These are phyloP conservation scores for Clavispora santaluciae DNA, from an alignment of 805 yeast genomes.

Conservation along the genomic window DNA sequence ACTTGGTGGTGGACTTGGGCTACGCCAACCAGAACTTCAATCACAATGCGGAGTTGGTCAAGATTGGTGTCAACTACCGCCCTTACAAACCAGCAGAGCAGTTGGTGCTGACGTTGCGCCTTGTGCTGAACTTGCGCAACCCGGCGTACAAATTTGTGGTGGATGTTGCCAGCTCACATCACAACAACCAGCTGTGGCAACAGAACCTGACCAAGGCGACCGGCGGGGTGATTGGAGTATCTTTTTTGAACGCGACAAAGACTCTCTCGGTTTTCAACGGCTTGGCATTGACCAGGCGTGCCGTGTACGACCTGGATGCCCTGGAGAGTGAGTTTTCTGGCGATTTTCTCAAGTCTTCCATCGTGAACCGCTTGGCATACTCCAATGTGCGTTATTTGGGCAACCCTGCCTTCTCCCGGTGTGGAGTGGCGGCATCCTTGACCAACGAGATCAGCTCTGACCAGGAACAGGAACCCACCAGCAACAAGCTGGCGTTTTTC, in stretches of 20 bases:
- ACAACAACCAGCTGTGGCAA: conserved; percentile 48
- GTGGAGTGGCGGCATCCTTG: conserved; percentile 58
- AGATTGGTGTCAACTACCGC: conserved; percentile 43
- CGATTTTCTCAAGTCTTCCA: conserved; percentile 32
- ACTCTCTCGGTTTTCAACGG: conserved; percentile 43
- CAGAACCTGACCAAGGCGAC: conserved; percentile 51
- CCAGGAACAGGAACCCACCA: conserved; percentile 23
- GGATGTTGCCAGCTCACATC: conserved; percentile 28
- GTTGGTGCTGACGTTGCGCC: conserved; percentile 40
- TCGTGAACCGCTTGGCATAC: conserved; percentile 24
- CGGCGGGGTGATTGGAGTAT: conserved; percentile 50
- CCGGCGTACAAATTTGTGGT: conserved; percentile 40
- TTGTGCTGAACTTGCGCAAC: conserved; percentile 42
- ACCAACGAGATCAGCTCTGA: conserved; percentile 46
- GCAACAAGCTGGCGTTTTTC: conserved; percentile 21
- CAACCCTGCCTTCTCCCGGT: conserved; percentile 31
- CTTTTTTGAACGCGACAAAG: conserved; percentile 22
- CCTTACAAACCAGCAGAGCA: conserved; percentile 48
- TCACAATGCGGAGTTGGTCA: conserved; percentile 51
- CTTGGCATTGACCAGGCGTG: conserved; percentile 54
- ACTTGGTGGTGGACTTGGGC: conserved; percentile 32
- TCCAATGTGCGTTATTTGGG: conserved; percentile 19
- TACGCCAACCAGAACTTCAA: conserved; percentile 41
- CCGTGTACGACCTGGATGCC: conserved; percentile 41
- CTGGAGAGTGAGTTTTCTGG: conserved; percentile 42